These are phyloP conservation scores for Letharia columbiana DNA, from an alignment of 495 filamentous ascomycete genomes.

Conservation along the genomic window DNA sequence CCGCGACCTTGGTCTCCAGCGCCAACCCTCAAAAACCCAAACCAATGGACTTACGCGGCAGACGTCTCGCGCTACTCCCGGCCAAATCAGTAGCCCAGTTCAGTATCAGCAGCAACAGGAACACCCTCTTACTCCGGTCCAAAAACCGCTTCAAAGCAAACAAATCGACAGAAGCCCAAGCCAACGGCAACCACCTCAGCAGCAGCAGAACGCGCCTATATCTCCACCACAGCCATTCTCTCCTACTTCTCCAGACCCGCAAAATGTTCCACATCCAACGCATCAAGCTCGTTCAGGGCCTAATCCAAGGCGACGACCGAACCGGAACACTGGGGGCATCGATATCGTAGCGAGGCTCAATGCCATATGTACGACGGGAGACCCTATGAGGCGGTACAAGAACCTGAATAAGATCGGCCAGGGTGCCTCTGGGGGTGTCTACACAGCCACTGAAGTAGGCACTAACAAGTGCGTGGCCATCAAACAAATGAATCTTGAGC, in stretches of 20 bases:
- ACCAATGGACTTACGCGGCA: slow-evolving; percentile 33
- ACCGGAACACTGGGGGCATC: slow-evolving; percentile 56
- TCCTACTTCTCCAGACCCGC: slow-evolving; percentile 40
- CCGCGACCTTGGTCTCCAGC: slow-evolving; percentile 30
- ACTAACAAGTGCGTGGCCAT: slow-evolving; percentile 88
- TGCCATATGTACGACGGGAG: slow-evolving; percentile 79
- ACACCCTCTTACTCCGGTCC: slow-evolving; percentile 64
- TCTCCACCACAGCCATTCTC: slow-evolving; percentile 46
- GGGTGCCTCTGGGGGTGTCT: slow-evolving; percentile 93
- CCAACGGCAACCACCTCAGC: slow-evolving; percentile 39
- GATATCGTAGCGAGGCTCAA: slow-evolving; percentile 79
- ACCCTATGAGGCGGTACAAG: slow-evolving; percentile 79
- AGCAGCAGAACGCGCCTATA: slow-evolving; percentile 28
- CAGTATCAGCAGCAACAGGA: slow-evolving; percentile 82
- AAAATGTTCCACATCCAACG: slow-evolving; percentile 44
- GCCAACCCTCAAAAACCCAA: slow-evolving; percentile 35
- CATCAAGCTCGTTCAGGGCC: slow-evolving; percentile 41
- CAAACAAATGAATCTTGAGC: slow-evolving; percentile 98
- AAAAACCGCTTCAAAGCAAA: slow-evolving; percentile 52
- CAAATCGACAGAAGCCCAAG: slow-evolving; percentile 57
- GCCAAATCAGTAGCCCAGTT: slow-evolving; percentile 35
- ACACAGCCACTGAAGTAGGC: slow-evolving; percentile 76
- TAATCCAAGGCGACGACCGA: slow-evolving; percentile 57
- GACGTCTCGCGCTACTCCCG: slow-evolving; percentile 29
- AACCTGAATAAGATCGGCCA: slow-evolving; percentile 93